These are phyloP conservation scores for Fusarium aywerte DNA, from an alignment of 2,329 filamentous ascomycete species.

Conservation along the genomic window DNA sequence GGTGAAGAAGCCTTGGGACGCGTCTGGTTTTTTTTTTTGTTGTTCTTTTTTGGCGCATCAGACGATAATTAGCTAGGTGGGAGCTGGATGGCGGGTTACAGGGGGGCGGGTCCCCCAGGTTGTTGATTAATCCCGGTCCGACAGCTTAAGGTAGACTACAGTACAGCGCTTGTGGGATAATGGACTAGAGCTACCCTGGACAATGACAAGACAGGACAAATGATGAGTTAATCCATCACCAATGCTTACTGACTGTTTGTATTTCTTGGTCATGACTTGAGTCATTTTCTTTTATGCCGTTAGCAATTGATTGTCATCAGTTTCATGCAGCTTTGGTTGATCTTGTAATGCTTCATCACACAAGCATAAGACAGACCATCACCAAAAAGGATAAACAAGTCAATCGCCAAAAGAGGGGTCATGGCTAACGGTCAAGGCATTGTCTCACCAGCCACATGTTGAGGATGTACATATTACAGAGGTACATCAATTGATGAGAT, in stretches of 20 bases:
- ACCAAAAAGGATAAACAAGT: background rate
- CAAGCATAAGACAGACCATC: background rate
- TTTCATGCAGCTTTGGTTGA: background rate
- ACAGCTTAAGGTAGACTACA: too few relatives aligned
- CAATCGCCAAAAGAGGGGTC: constrained; percentile 9
- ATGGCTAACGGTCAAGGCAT: background rate
- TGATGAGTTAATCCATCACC: constrained; percentile 8
- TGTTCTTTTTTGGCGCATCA: constrained; percentile 7
- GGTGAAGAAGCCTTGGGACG: background rate
- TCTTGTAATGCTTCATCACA: constrained; percentile 21
- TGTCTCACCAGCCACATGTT: constrained; percentile 18
- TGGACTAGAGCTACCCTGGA: constrained; percentile 19
- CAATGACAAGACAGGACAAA: background rate
- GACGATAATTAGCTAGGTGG: background rate
- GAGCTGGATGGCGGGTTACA: background rate
- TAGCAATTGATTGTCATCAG: background rate
- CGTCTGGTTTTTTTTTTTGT: constrained; percentile 6
- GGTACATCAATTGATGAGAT: background rate
- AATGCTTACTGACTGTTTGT: constrained; percentile 15
- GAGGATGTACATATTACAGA: constrained; percentile 1
- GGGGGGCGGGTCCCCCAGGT: background rate
- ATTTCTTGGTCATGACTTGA: background rate
- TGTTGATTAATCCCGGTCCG: constrained; percentile 15
- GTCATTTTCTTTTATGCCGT: constrained; percentile 7
- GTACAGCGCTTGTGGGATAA: too few relatives aligned